phyloP scores from a whole-genome alignment of 345 rosid genomes.

The Heritiera littoralis region DNA sequence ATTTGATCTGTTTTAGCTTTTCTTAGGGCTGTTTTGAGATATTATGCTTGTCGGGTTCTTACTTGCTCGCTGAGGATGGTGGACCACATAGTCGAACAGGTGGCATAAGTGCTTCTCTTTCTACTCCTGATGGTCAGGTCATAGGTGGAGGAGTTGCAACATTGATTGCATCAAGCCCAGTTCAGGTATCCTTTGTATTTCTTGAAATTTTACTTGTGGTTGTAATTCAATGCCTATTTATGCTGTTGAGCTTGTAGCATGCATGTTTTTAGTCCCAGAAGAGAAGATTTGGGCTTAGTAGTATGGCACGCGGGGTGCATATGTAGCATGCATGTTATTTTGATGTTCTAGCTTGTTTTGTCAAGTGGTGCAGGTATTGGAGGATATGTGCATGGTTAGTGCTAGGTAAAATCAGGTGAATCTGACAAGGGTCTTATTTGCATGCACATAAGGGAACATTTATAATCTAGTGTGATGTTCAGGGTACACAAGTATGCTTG shows the following conservation, averaged over 20 bases:
- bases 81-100: slow-evolving; percentile 79
- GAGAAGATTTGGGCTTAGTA: background rate
- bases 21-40: slow-evolving; percentile 90
- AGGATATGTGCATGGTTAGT: background rate
- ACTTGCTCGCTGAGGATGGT: slow-evolving; percentile 85
- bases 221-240: slow-evolving; percentile 2
- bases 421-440: slow-evolving; percentile 5
- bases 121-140: slow-evolving; percentile 89
- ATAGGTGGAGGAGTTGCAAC: slow-evolving; percentile 84
- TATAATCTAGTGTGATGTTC: background rate
- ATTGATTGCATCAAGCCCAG: slow-evolving; percentile 78
- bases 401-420: background rate
- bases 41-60: slow-evolving; percentile 92
- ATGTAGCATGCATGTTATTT: background rate
- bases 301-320: background rate
- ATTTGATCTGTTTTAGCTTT: slow-evolving; percentile 33
- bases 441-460: background rate
- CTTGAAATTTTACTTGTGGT: background rate
- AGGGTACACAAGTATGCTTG: background rate
- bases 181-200: slow-evolving; percentile 57
- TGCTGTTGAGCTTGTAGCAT: background rate
- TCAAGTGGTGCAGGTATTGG: background rate
- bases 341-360: slow-evolving; percentile 8
- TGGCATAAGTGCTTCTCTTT: slow-evolving; percentile 89
- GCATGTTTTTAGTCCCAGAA: background rate